Base-by-base conservation (phyloP, 306 rosid species). In the Sindora glabra region DNA sequence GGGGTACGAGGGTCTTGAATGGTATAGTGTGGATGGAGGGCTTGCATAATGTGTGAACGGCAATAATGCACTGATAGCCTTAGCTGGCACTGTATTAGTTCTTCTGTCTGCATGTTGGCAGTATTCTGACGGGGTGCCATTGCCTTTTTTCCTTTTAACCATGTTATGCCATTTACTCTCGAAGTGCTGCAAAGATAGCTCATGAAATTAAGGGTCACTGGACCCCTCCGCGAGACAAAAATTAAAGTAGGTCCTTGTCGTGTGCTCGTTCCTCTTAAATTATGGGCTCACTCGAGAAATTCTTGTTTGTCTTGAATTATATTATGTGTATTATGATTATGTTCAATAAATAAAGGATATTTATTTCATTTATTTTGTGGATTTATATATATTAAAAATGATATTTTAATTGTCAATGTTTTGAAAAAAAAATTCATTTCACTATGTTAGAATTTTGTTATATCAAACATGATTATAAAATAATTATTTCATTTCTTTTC, bases 11-110 rank as follows among this genome's bases (percentile, higher is more conserved):
- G 33, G 48, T 21, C 48, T 21, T 13, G 48, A 34, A 29, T 22
- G 48, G 49, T 57, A 19, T 48, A 26, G 47, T 23, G 24, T n/a
- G 9, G 9, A 3, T 18, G 56, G 13, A 60, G 73, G 38, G 22
- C 50, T n/a, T 75, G 82, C 78, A 72, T 75, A 62, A 69, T 78
- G 71, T 63, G 69, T 76, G 74, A 68, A 13, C 48, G 52, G 65
- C 83, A 78, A 81, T 81, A 81, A 76, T 81, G 81, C 75, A 64
- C 57, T 74, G 80, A 56, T 21, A 10, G 26, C 64, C 51, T 70
- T 70, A 60, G 49, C 40, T 3, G 66, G 55, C 16, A 44, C 8
- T n/a, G 30, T 18, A 47, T 15, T 34, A 38, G 57, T 62, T 7
- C 49, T 34, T n/a, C 64, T 5, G 7, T 4, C 48, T 24, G 33